Evolutionary conservation across 2,329 filamentous ascomycete genomes (phyloP).

Genomic region (Fusarium incarnatum): DNA sequence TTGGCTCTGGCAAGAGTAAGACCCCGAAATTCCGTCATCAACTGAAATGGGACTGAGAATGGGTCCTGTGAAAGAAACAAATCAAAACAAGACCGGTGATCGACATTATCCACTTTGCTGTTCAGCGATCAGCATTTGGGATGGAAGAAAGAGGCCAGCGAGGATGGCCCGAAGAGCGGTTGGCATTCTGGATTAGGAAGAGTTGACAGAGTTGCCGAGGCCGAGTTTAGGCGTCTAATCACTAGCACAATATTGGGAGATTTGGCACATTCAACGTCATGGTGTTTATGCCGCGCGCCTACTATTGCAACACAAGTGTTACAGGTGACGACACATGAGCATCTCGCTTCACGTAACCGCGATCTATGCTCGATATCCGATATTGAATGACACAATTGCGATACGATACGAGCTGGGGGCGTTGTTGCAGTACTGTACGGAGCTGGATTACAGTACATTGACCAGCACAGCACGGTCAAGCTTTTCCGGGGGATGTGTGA

Average conservation of each 20-base stretch:
- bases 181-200: slow-evolving; percentile 19
- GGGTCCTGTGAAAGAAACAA: slow-evolving; percentile 7
- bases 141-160: slow-evolving; percentile 9
- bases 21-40: slow-evolving; percentile 33
- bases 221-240: slow-evolving; percentile 6
- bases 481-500: slow-evolving; percentile 34
- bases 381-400: background rate
- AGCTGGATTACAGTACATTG: background rate
- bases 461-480: slow-evolving; percentile 23
- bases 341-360: background rate
- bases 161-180: slow-evolving; percentile 8
- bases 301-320: slow-evolving; percentile 1
- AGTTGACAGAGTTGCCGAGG: slow-evolving; percentile 19
- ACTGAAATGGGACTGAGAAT: slow-evolving; percentile 2
- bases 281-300: slow-evolving; percentile 36
- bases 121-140: slow-evolving; percentile 22
- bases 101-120: slow-evolving; percentile 28
- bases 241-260: background rate
- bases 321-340: slow-evolving; percentile 16
- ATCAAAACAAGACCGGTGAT: slow-evolving; percentile 22
- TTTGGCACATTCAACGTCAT: slow-evolving; percentile 18
- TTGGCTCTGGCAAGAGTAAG: slow-evolving; percentile 4
- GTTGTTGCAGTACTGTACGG: slow-evolving; percentile 17
- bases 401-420: slow-evolving; percentile 16
- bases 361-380: slow-evolving; percentile 17